Base-by-base conservation (phyloP, 805 yeast genomes). In the Kodamaea kakaduensis region DNA sequence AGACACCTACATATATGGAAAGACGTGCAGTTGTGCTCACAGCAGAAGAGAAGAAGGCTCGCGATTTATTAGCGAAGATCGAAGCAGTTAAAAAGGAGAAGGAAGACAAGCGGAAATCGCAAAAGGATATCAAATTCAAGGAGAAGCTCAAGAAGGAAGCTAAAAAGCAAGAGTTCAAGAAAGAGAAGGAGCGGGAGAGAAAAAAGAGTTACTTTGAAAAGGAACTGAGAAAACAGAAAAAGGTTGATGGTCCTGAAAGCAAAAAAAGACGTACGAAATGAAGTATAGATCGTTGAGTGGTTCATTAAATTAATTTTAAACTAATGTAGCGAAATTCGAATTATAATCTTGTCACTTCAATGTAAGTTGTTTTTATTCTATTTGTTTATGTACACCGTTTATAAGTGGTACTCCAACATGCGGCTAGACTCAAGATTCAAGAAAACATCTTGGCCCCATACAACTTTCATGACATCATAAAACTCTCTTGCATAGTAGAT, bases 1-100 rank as follows among this genome's bases (percentile, higher is more conserved):
- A 75, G 69, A 81, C 83, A 61, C 71, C 76, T 52, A 80, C 96
- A 0, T 93, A 90, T 55, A 57, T 83, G 76, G 63, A 68, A 36
- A 93, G 88, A 69, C 78, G 98, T 53, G 98, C 98, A 1, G 97
- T 93, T 36, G 93, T 93, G 5, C 64, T 89, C 25, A 84, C 81
- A 26, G 96, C 94, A 10, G 96, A 86, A 34, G 97, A 90, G 61
- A 87, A 86, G 81, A 84, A 86, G 66, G 89, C 95, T 20, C 75
- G 97, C 48, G 81, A 87, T 22, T 73, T 90, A 61, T 77, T 93
- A 71, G 90, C 83, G 61, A 85, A 85, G 63, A 78, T 93, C 37
- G 75, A 83, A 50, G 87, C 97, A 0, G 67, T 93, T 35, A 78
- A 86, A 52, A 85, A 79, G 51, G 93, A 83, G 41, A 90, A 90